Evolutionary conservation across 2,329 filamentous ascomycete genomes (phyloP), one percentile per base, ranked within the genome.

Genomic region (Trichophyton simii): DNA sequence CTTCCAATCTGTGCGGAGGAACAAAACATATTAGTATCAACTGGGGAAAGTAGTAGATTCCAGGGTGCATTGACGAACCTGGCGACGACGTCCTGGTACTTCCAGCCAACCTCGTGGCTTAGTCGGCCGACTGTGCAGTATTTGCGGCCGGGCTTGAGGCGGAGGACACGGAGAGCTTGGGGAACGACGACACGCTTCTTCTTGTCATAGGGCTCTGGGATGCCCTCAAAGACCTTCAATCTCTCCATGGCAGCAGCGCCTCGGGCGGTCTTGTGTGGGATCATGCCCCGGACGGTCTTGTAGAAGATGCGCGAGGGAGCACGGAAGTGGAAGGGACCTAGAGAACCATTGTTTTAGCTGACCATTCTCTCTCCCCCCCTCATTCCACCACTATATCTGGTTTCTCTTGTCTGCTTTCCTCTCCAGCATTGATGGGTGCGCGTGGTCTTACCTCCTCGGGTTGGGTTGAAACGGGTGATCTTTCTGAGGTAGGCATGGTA

Each of bases 401-500:
- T 31, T 13, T n/a, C 48, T 46, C 62, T 31, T 13, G 34, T 38
- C 34, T 38, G 2, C 34, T 38, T 38, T 38, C 9, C 34, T 38
- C 34, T 38, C 34, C 34, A 38, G 9, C 34, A 3, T 15, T 31
- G n/a, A 18, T n/a, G 5, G 25, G 13, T 55, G 52, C 20, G 52
- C 52, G 57, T 63, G 59, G 54, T 80, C 87, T 83, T 83, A 91
- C 88, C 92, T 87, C 92, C 94, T 78, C 92, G 91, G 74, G 91
- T 96, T 77, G 94, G 91, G 87, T 99, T 99, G 89, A 87, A 99
- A 81, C 94, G 90, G 79, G 94, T 99, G 83, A 95, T 94, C 88
- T 99, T 99, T 85, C 94, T 91, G 76, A 99, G 88, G 85, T 97
- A 97, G 80, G 94, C 90, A 79, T 94, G 89, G 88, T 99, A 99